phyloP scores from a whole-genome alignment of 768 basidiomycete species.

The Kwoniella shandongensis region DNA sequence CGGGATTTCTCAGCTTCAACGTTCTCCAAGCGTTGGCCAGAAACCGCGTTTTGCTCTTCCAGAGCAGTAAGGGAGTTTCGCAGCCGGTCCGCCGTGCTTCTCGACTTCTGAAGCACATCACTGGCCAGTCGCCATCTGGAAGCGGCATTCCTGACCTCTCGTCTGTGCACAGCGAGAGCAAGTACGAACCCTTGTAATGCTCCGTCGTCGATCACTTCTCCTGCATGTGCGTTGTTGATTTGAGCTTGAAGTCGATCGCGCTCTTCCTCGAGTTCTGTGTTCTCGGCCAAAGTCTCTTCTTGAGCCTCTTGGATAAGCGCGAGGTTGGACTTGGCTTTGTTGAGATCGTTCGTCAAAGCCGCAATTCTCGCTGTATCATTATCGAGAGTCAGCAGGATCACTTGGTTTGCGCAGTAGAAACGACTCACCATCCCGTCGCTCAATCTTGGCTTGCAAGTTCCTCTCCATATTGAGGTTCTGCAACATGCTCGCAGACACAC shows the following conservation, averaged over 20 bases:
- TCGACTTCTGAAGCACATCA: constrained; percentile 1
- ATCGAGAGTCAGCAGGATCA: too few species aligned
- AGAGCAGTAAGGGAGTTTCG: background rate
- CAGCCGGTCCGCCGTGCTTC: background rate
- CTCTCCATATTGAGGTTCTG: constrained; percentile 17
- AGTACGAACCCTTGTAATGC: constrained; percentile 5
- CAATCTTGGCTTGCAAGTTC: constrained; percentile 14
- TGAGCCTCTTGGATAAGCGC: constrained; percentile 19
- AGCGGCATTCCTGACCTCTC: background rate
- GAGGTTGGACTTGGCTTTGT: constrained; percentile 10
- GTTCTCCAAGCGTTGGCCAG: background rate
- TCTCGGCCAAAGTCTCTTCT: constrained; percentile 19
- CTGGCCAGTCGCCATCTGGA: constrained; percentile 2
- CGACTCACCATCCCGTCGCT: constrained; percentile 17
- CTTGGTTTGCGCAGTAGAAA: background rate
- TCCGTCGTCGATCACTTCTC: constrained; percentile 1
- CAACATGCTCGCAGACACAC: constrained; percentile 1
- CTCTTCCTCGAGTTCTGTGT: constrained; percentile 5
- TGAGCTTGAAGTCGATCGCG: constrained; percentile 10
- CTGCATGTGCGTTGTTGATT: background rate
- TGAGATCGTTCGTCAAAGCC: constrained; percentile 8
- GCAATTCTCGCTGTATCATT: constrained; percentile 12
- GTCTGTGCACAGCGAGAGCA: constrained; percentile 10
- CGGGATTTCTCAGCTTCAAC: background rate
- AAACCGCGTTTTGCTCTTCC: background rate